Base-by-base conservation (phyloP, 345 rosid genomes). In the Conringia planisiliqua region DNA sequence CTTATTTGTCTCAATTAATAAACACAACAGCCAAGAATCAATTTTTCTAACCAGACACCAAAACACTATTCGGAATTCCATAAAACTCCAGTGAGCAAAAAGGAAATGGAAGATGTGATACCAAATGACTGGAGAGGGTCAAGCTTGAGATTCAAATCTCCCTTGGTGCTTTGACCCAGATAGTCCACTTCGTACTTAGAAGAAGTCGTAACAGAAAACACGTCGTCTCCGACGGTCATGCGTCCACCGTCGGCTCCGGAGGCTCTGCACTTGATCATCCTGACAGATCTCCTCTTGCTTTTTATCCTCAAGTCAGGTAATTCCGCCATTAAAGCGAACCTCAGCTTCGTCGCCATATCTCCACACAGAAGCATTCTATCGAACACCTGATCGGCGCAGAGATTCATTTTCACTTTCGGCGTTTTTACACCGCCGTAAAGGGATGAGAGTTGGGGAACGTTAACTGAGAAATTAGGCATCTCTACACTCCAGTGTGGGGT, bases 141-240 rank as follows among this genome's bases (percentile, higher is more conserved):
- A 30, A 78, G 39, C 47, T 89, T 89, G 75, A 91, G 86, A 83
- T 90, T 91, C 84, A 94, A 86, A 83, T 94, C 98, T 43, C 98
- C 97, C 75, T 83, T 94, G 46, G 98, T 91, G 80, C 96, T 91
- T 85, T 91, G 82, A 22, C 98, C 98, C 59, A 94, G 78, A 81
- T 94, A 94, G 81, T 94, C 98, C n/a, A 94, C 85, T 42, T 88
- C 93, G 66, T 18, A 78, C 66, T 82, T 85, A 43, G 81, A 78
- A 36, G 96, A 83, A 22, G 91, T 82, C 3, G 93, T 91, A 54
- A 91, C 84, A 2, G 93, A 89, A 66, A 94, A 94, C 43, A 85
- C 76, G 33, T 86, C 90, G 20, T 84, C 85, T 2, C 86, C 86
- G 54, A 77, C 80, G 18, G 80, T 32, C 20, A 71, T 68, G 6